Evolutionary conservation across 352 stramenopile genomes (phyloP), one percentile per base, ranked within the genome.

Genomic region (Globisporangium acanthophoron): DNA sequence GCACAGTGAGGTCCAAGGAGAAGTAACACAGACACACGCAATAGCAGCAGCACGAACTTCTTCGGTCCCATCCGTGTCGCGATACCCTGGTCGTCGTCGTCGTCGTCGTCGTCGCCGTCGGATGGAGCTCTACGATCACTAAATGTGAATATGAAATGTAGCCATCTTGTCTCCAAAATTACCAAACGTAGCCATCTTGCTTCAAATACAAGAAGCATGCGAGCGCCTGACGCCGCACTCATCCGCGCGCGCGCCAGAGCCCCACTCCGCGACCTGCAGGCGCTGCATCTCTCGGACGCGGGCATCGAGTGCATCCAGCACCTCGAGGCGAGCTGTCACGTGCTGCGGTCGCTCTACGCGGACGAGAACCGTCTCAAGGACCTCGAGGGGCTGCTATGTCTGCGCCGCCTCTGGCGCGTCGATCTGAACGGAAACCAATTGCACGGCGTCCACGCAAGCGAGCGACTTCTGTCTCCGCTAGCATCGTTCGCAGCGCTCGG

Each of bases 341-440:
- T 31, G 15, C 61, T 90, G 31, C 70, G 67, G 4, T 85, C 76
- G 16, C 56, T 90, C 2, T 87, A 90, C 62, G 67, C 57, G 0
- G 69, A 80, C 54, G 65, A 58, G 35, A 90, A 90, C 40, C 61
- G 67, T 2, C 58, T 90, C 47, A 65, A 69, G 21, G 61, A 82
- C 56, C 31, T 88, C 6, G 65, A 75, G 44, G 72, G 67, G 0
- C 39, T 88, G 5, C 31, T 66, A 9, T 31, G 64, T 7, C 60
- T 90, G 6, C 69, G 56, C 1, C 66, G 71, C 3, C 67, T 90
- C 0, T 88, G 80, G 78, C 62, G 65, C 15, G 52, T 88, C 47
- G 75, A 88, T 24, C 66, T 90, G 9, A 81, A 56, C 54, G 58
- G 63, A 31, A 90, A 88, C 35, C 0, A 41, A n/a, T 62, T 90